Conservation (phyloP, 2,329 filamentous ascomycete species). For the Fusarium domesticum region DNA sequence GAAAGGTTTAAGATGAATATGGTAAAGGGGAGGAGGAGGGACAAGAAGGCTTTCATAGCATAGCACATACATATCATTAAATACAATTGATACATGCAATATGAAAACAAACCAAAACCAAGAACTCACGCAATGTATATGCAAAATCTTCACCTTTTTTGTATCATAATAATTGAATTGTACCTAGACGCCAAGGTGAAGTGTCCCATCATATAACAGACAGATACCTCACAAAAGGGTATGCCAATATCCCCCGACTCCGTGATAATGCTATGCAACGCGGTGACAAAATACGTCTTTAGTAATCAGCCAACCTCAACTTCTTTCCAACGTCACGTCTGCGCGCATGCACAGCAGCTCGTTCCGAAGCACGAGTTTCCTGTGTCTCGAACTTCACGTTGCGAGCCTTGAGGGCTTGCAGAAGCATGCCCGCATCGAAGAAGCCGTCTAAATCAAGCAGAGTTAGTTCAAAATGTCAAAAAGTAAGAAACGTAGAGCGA, state of each 20-base stretch:
- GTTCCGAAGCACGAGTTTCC: constrained; percentile 55
- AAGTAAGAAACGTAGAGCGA: neutral
- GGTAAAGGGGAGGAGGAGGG: too few relatives aligned
- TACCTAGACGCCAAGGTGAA: neutral
- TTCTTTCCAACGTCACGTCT: constrained; percentile 73
- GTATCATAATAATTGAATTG: too few relatives aligned
- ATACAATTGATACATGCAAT: too few relatives aligned
- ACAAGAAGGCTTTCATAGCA: too few relatives aligned
- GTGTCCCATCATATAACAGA: neutral
- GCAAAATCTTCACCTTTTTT: too few relatives aligned
- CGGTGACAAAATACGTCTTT: constrained; percentile 14
- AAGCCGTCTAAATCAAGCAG: constrained; percentile 77
- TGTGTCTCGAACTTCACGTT: constrained; percentile 51
- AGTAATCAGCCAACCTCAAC: constrained; percentile 68
- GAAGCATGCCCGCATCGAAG: constrained; percentile 93
- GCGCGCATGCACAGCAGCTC: constrained; percentile 55
- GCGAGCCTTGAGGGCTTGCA: constrained; percentile 78
- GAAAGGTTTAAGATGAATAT: too few relatives aligned
- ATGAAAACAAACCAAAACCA: too few relatives aligned
- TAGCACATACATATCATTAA: too few relatives aligned
- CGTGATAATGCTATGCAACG: constrained; percentile 13
- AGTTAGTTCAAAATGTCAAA: constrained; percentile 28
- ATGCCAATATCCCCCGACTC: neutral
- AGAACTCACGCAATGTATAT: too few relatives aligned
- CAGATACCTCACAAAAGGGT: neutral